These are phyloP conservation scores for Begonia masoniana DNA, from an alignment of 306 rosid genomes.

Conservation along the genomic window DNA sequence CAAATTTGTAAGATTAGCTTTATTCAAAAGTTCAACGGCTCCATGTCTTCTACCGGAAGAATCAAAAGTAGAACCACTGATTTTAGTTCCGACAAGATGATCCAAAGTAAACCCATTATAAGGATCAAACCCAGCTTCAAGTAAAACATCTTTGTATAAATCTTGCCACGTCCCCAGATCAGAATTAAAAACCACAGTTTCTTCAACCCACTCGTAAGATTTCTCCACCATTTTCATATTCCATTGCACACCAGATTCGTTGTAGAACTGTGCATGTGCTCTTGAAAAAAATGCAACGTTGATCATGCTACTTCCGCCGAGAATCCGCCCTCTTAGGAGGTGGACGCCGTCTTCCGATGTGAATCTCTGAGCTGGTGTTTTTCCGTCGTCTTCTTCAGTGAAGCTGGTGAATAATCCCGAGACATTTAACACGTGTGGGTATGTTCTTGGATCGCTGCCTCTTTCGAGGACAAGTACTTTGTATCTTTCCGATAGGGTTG, in stretches of 20 bases:
- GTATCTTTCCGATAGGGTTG: slow-evolving; percentile 18
- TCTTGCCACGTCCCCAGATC: slow-evolving; percentile 3
- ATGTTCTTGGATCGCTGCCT: slow-evolving; percentile 9
- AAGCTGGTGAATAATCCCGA: not conserved
- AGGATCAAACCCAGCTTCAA: slow-evolving; percentile 10
- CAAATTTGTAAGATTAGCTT: slow-evolving; percentile 7
- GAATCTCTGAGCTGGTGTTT: slow-evolving; percentile 4
- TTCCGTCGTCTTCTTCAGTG: slow-evolving; percentile 1
- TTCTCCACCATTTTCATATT: slow-evolving; percentile 10
- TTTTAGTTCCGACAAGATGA: slow-evolving; percentile 11
- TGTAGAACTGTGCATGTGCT: slow-evolving; percentile 7
- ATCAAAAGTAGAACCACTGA: slow-evolving; percentile 14
- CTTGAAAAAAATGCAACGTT: slow-evolving; percentile 11
- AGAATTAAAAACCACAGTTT: not conserved
- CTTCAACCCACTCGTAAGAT: slow-evolving; percentile 18
- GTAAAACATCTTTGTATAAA: slow-evolving; percentile 1
- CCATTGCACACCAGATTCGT: slow-evolving; percentile 7
- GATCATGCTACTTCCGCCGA: slow-evolving; percentile 22
- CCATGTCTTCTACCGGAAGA: slow-evolving; percentile 15
- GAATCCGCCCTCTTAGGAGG: slow-evolving; percentile 11
- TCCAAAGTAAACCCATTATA: slow-evolving; percentile 10
- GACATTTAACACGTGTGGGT: not conserved
- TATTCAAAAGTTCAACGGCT: slow-evolving; percentile 20
- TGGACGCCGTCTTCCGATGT: slow-evolving; percentile 13
- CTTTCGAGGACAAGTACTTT: slow-evolving; percentile 18